phyloP scores from a whole-genome alignment of 371 early-diverging fungal genomes.

The Syncephalastrum racemosum region DNA sequence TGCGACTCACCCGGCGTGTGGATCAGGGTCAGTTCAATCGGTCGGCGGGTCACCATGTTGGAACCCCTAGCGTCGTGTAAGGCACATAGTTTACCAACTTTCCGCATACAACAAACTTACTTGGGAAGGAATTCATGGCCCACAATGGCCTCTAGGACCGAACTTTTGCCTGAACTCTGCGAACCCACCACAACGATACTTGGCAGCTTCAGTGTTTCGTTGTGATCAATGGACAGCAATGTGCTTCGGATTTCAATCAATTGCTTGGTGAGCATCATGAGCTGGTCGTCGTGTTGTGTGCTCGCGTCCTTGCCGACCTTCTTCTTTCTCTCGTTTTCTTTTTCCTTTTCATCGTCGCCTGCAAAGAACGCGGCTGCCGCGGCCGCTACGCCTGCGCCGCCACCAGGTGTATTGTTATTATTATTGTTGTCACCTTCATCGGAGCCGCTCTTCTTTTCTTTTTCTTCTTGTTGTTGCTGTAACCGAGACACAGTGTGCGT shows the following conservation, averaged over 20 bases:
- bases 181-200: conserved; percentile 98
- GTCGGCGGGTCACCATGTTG: conserved; percentile 99
- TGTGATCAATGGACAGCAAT: conserved; percentile 79
- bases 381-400: conserved; percentile 25
- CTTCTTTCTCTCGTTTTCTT: conserved; percentile 21
- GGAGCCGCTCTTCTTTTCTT: conserved; percentile 6
- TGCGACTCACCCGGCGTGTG: conserved; percentile 85
- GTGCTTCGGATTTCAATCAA: conserved; percentile 93
- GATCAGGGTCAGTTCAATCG: conserved; percentile 96
- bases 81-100: background rate
- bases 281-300: conserved; percentile 58
- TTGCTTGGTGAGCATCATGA: conserved; percentile 90
- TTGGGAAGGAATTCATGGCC: conserved; percentile 98
- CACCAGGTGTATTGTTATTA: background rate
- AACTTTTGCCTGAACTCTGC: conserved; percentile 98
- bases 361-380: conserved; percentile 25
- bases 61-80: conserved; percentile 64
- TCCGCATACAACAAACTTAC: conserved; percentile 43
- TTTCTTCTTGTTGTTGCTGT: conserved; percentile 9
- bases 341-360: conserved; percentile 14
- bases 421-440: conserved; percentile 6
- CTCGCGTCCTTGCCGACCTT: conserved; percentile 15
- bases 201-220: conserved; percentile 83
- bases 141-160: conserved; percentile 98
- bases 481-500: conserved; percentile 17